phyloP scores from a whole-genome alignment of 225 moss, liverwort and hornwort species.

The Asterella californica region DNA sequence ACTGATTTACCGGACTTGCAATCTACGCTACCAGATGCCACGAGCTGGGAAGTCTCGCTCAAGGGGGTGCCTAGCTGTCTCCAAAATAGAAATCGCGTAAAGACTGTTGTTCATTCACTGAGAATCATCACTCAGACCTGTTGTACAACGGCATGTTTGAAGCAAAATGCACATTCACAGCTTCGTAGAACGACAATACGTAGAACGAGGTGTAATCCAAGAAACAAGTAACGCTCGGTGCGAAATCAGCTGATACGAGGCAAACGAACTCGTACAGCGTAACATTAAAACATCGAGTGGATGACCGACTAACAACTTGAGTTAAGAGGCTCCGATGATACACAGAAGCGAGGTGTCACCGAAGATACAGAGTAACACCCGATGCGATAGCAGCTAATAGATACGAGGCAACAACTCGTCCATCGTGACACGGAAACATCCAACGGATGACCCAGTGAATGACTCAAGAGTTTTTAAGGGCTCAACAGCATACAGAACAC shows the following conservation, averaged over 20 bases:
- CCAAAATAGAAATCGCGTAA: background rate
- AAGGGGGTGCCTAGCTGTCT: background rate
- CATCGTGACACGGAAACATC: too few species aligned
- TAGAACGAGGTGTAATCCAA: background rate
- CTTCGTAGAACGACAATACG: background rate
- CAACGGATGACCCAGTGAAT: background rate
- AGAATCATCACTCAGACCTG: background rate
- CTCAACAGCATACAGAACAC: background rate
- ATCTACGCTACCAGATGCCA: background rate
- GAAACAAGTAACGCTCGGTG: background rate
- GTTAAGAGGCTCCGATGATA: background rate
- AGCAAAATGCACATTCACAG: background rate
- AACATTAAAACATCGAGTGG: background rate
- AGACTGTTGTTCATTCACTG: background rate
- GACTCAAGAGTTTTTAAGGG: background rate
- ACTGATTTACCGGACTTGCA: background rate
- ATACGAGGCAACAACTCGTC: background rate
- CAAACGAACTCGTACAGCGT: too few species aligned
- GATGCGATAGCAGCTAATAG: background rate
- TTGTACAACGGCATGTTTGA: background rate
- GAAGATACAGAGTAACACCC: background rate
- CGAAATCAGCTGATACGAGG: background rate
- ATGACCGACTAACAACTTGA: too few species aligned
- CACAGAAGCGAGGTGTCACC: background rate
- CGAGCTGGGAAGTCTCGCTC: background rate